Percentiles rank a stretch among this genome's conserved stretches.
Conservation (phyloP, 768 basidiomycete genomes). For the Mycena maculata region DNA sequence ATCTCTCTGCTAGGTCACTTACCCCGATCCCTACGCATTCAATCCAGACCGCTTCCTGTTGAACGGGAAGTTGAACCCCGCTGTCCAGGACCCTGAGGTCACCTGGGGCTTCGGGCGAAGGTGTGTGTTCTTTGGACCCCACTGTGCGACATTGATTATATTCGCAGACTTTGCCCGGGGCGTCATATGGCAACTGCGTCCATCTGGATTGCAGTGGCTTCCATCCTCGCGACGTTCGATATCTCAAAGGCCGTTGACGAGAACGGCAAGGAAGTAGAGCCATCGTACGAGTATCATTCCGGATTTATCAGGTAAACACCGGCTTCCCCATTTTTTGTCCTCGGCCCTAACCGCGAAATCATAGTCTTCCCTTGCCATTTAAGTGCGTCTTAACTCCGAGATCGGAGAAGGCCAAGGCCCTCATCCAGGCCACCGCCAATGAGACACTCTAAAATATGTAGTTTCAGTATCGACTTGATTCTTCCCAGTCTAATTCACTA, state of each 20-base stretch:
- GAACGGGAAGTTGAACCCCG: slow-evolving; percentile 35
- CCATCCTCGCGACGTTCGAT: slow-evolving; percentile 1
- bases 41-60: slow-evolving; percentile 51
- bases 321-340: too few relatives aligned
- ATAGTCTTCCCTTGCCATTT: not conserved
- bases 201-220: not conserved
- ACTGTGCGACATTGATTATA: not conserved
- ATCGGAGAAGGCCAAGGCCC: not conserved
- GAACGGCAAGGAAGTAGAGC: not conserved
- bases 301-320: not conserved
- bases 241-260: not conserved
- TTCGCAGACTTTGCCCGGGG: not conserved
- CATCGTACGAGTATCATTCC: slow-evolving; percentile 1
- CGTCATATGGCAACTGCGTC: not conserved
- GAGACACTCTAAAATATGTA: too few relatives aligned
- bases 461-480: too few relatives aligned
- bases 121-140: slow-evolving; percentile 10
- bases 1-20: slow-evolving; percentile 32
- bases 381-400: not conserved
- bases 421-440: not conserved
- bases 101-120: slow-evolving; percentile 41
- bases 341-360: not conserved
- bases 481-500: too few relatives aligned
- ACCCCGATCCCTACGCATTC: slow-evolving; percentile 51
- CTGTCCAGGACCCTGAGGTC: slow-evolving; percentile 22